Percentiles rank a stretch among this genome's conserved stretches.
These are phyloP conservation scores for Cardamine occulta DNA, from an alignment of 345 rosid genomes.

Conservation along the genomic window DNA sequence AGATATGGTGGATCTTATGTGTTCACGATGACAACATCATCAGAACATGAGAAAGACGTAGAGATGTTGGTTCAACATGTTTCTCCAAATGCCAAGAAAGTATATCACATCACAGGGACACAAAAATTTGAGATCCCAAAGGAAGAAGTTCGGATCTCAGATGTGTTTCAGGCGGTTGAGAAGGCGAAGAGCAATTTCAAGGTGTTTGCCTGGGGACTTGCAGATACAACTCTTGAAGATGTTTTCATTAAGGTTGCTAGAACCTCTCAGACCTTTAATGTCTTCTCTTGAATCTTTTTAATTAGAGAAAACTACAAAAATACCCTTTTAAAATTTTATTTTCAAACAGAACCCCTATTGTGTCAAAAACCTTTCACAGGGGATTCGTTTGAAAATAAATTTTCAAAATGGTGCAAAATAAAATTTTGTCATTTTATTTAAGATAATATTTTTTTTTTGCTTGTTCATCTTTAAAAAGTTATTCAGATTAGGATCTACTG, in stretches of 20 bases:
- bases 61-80: conserved; percentile 53
- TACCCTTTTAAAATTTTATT: too few relatives aligned
- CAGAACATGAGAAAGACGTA: conserved; percentile 63
- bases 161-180: conserved; percentile 79
- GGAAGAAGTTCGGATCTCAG: conserved; percentile 63
- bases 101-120: conserved; percentile 83
- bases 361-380: too few relatives aligned
- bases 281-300: conserved; percentile 33
- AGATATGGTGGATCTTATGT: conserved; percentile 86
- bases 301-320: neutral
- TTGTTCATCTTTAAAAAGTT: neutral
- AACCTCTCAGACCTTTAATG: conserved; percentile 47
- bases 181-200: conserved; percentile 67
- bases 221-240: conserved; percentile 91
- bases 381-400: too few relatives aligned
- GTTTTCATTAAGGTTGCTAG: conserved; percentile 94
- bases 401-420: too few relatives aligned
- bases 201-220: conserved; percentile 92
- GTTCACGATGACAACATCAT: conserved; percentile 76
- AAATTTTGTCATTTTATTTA: too few relatives aligned
- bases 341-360: too few relatives aligned
- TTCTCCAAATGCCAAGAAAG: conserved; percentile 54
- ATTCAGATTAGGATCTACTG: too few relatives aligned
- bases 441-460: neutral
- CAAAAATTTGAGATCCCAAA: conserved; percentile 95